Base-by-base conservation (phyloP, 176 grass and related monocot genomes). In the Bonia amplexicaulis region DNA sequence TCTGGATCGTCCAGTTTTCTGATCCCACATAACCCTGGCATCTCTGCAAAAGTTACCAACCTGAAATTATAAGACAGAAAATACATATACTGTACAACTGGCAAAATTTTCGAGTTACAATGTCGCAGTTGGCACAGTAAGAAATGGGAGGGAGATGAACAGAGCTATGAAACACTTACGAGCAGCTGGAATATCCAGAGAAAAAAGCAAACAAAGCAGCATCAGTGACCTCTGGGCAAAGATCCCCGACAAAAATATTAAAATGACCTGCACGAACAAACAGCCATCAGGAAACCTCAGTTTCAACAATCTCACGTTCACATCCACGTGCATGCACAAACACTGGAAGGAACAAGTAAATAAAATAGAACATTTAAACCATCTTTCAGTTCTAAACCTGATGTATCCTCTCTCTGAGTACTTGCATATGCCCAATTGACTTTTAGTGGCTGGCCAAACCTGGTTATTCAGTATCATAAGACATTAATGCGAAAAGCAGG, bases 11-110 rank as follows among this genome's bases (percentile, higher is more conserved):
- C 96, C 96, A 33, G 96, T 98, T 61, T 98, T 93, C 73, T 98
- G 96, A 72, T 98, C 96, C 96, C 96, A 98, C 96, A 98, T 98
- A 82, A 98, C 96, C 80, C 96, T 95, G 69, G 96, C 96, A 90
- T 98, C 96, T 86, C 96, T 98, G 85, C 45, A 80, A 41, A 82
- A 76, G 55, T 53, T 83, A 86, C 67, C 27, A 79, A 87, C 45
- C 65, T 39, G 47, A 82, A 79, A 14, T 31, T 5, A 76, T 86
- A 45, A 81, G 47, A 35, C 9, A 57, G 54, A 75, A 23, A 83
- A 86, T 37, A 27, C 60, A 72, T 69, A 57, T 23, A 39, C 17
- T 84, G 41, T 9, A 61, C 49, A 81, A 83, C 11, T 74, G 45
- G 45, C 41, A 79, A 25, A 52, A 35, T 42, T 51, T 29, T 73